phyloP scores from a whole-genome alignment of 108 stramenopile genomes.

The Nitzschia sp. region DNA sequence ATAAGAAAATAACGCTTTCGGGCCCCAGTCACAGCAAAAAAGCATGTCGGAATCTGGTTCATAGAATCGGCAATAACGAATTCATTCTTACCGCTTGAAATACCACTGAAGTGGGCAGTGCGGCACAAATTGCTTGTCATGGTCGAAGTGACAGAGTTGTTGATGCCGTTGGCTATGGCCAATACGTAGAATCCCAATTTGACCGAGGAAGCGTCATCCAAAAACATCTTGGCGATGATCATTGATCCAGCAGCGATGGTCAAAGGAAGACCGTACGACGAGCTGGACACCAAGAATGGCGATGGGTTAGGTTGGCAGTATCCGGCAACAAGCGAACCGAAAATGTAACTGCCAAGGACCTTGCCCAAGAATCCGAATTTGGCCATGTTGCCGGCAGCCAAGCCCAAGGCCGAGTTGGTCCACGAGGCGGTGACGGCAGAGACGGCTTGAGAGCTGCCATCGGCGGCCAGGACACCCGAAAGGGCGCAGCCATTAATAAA shows the following conservation, averaged over 20 bases:
- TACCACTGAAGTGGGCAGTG: constrained; percentile 51
- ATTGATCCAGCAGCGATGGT: constrained; percentile 4
- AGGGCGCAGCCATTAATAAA: constrained; percentile 60
- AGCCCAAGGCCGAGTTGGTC: constrained; percentile 50
- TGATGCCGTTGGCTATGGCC: constrained; percentile 50
- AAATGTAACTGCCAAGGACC: constrained; percentile 40
- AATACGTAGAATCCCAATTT: constrained; percentile 28
- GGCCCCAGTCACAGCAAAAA: no score
- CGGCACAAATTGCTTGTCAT: constrained; percentile 52
- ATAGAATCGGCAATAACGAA: constrained; percentile 38
- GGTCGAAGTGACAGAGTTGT: constrained; percentile 45
- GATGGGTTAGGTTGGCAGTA: constrained; percentile 40
- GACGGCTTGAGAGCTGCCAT: constrained; percentile 32
- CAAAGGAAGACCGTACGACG: constrained; percentile 11
- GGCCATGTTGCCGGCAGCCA: constrained; percentile 30
- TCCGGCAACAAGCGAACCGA: constrained; percentile 38
- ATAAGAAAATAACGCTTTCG: no score
- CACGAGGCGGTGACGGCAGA: constrained; percentile 62
- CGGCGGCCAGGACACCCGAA: constrained; percentile 36
- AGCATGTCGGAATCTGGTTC: no score
- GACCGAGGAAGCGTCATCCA: constrained; percentile 1
- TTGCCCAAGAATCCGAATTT: constrained; percentile 26
- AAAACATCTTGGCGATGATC: background rate
- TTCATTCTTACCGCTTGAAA: constrained; percentile 51
- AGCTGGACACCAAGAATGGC: constrained; percentile 19